Base-by-base conservation (phyloP, 2,329 filamentous ascomycete genomes). In the Huntiella abstrusa region DNA sequence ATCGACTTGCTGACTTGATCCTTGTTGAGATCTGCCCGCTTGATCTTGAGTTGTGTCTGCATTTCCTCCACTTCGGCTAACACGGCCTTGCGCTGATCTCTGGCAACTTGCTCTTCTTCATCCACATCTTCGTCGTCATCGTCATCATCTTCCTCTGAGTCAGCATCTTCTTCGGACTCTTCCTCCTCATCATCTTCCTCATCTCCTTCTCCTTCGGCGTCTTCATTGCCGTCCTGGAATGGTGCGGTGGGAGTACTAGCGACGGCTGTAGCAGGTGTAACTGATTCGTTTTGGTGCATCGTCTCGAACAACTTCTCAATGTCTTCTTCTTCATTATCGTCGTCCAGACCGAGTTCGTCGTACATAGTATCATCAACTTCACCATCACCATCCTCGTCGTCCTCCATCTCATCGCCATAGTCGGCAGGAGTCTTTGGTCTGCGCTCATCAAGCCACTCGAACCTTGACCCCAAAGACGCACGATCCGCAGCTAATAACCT, bases 401-500 rank as follows among this genome's bases (percentile, higher is more conserved):
- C 65, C 6, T 69, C 67, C 1, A 57, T 64, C 17, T 58, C 51
- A 36, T 51, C 43, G n/a, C 47, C 35, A 11, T 50, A 50, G 17
- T 51, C 50, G 7, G 43, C 46, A 5, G 50, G 49, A 8, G 49
- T 51, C 17, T 58, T 56, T 38, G 54, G 55, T 15, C 49, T 56
- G 38, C 60, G 61, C 39, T 76, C 65, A 50, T 81, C 75, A 43
- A 82, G 64, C 55, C 81, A 66, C 55, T 85, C 77, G 54, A 73
- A 81, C 44, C 66, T 68, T 11, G 77, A 73, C 16, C 71, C 71
- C 2, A 68, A 52, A 4, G 77, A 72, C 35, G 69, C 68, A 45
- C 70, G 68, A 54, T 94, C 86, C 36, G 77, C 75, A 39, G 71
- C 70, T 3, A 92, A 67, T 33, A 93, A 64, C 39, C 79, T 71